Percentiles rank a stretch among this genome's conserved stretches.
These are phyloP conservation scores for Tolypocladium inflatum DNA, from an alignment of 2,329 filamentous ascomycete species.

Conservation along the genomic window DNA sequence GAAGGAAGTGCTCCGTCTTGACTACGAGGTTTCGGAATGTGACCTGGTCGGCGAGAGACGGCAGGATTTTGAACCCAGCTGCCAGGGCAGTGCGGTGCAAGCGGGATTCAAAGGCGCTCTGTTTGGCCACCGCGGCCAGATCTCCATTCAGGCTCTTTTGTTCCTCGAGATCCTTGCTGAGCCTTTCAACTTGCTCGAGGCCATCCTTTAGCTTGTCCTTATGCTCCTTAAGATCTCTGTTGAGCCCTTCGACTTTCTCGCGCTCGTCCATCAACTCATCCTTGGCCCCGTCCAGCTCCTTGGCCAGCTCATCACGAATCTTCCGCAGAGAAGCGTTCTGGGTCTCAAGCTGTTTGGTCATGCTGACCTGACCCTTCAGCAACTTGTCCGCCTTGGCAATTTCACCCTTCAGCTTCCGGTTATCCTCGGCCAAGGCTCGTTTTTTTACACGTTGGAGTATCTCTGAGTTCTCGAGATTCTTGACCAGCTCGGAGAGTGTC, in stretches of 20 bases:
- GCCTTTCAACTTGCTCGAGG: background rate
- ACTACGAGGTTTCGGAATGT: background rate
- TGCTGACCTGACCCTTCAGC: background rate
- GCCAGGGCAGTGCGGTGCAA: conserved; percentile 4
- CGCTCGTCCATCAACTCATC: background rate
- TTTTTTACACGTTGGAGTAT: background rate
- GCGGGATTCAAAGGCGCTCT: background rate
- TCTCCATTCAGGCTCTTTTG: background rate
- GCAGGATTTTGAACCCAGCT: conserved; percentile 4
- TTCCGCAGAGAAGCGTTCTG: background rate
- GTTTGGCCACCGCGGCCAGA: background rate
- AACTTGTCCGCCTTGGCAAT: background rate
- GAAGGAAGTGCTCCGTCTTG: background rate
- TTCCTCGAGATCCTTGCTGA: background rate
- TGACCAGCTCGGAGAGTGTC: background rate
- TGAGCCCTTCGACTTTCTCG: background rate
- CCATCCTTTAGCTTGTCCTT: background rate
- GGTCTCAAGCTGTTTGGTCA: background rate
- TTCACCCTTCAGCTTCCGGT: background rate
- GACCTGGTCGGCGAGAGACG: background rate
- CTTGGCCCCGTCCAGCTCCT: background rate
- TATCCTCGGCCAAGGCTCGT: background rate
- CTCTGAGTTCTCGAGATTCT: background rate
- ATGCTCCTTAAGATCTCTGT: background rate
- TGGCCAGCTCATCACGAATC: background rate